phyloP scores from a whole-genome alignment of 2,329 filamentous ascomycete genomes.

The Sporothrix phasma region DNA sequence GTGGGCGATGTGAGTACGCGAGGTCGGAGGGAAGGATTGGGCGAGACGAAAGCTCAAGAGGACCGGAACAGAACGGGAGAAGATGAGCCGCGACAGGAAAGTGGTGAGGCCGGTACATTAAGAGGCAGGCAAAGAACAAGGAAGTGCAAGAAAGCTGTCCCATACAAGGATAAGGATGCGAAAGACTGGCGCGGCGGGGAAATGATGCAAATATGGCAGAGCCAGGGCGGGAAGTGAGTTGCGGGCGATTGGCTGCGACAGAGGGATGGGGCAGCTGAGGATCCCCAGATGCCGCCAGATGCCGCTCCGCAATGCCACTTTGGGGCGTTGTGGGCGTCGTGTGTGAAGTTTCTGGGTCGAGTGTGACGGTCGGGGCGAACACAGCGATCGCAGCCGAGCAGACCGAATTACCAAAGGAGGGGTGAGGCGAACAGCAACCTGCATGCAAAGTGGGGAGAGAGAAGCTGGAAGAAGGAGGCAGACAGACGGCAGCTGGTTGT shows the following conservation, averaged over 20 bases:
- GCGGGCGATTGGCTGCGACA: slow-evolving; percentile 10
- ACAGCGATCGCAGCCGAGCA: slow-evolving; percentile 4
- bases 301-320: neutral
- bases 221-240: slow-evolving; percentile 9
- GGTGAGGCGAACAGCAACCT: neutral
- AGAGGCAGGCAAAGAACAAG: neutral
- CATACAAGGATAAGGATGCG: neutral
- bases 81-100: neutral
- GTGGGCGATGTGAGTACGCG: neutral
- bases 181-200: neutral
- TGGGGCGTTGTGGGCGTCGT: neutral
- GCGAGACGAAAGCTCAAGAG: neutral
- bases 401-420: neutral
- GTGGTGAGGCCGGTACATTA: neutral
- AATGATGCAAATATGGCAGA: slow-evolving; percentile 3
- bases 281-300: slow-evolving; percentile 4
- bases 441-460: neutral
- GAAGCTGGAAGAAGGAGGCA: neutral
- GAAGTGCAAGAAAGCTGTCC: neutral
- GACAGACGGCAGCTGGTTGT: neutral
- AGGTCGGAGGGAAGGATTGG: neutral
- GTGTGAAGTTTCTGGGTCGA: neutral
- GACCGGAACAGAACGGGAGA: neutral
- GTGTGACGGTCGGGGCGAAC: neutral
- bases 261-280: slow-evolving; percentile 7